These are phyloP conservation scores for Penicillium silybi DNA, from an alignment of 495 filamentous ascomycete species.

Conservation along the genomic window DNA sequence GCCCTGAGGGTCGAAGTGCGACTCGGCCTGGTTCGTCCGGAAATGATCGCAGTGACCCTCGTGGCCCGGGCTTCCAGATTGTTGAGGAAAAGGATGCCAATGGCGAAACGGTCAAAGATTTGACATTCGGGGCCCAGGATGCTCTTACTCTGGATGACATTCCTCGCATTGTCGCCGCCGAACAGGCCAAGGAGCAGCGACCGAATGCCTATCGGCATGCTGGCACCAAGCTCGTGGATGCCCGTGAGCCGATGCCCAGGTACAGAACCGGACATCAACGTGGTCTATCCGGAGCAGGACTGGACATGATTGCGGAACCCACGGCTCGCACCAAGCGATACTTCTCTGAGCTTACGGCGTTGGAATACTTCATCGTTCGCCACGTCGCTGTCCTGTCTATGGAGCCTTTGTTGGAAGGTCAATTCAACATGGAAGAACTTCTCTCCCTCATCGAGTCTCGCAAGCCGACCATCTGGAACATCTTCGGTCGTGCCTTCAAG, in stretches of 20 bases:
- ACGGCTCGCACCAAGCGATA: slow-evolving; percentile 63
- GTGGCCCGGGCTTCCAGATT: slow-evolving; percentile 66
- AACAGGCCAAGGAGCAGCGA: slow-evolving; percentile 89
- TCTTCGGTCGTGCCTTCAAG: slow-evolving; percentile 93
- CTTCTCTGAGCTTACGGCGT: slow-evolving; percentile 91
- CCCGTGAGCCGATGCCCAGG: slow-evolving; percentile 59
- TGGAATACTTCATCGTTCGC: slow-evolving; percentile 96
- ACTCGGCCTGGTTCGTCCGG: slow-evolving; percentile 73
- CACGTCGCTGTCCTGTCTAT: slow-evolving; percentile 94
- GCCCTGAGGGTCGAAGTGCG: slow-evolving; percentile 71
- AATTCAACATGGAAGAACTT: slow-evolving; percentile 93
- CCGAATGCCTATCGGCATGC: slow-evolving; percentile 77
- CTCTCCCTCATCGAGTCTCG: slow-evolving; percentile 89
- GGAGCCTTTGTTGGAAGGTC: slow-evolving; percentile 84
- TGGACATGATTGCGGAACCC: slow-evolving; percentile 35
- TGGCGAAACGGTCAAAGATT: slow-evolving; percentile 66
- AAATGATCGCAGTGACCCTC: slow-evolving; percentile 54
- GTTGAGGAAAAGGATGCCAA: slow-evolving; percentile 79
- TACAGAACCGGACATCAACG: slow-evolving; percentile 75
- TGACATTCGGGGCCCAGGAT: slow-evolving; percentile 86
- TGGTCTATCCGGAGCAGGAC: slow-evolving; percentile 64
- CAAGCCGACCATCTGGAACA: slow-evolving; percentile 94
- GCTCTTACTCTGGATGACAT: slow-evolving; percentile 94
- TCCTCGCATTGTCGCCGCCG: slow-evolving; percentile 91
- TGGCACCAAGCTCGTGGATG: slow-evolving; percentile 65